A percentile compares a stretch with the other conserved stretches of the same genome.
These are phyloP conservation scores for Wakefieldia striispora DNA, from an alignment of 768 basidiomycete genomes.

Conservation along the genomic window DNA sequence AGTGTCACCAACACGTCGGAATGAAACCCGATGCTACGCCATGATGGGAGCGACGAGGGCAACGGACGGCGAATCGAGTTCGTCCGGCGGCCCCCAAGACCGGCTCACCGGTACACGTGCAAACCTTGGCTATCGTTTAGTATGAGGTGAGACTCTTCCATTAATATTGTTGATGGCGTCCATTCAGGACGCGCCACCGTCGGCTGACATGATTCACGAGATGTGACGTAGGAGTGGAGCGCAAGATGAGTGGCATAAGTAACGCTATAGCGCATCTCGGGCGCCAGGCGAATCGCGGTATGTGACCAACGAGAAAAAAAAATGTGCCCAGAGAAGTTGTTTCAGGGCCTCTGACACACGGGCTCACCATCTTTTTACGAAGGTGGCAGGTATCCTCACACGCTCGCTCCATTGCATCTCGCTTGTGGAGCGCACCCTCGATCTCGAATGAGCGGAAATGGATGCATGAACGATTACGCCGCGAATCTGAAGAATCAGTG, in stretches of 20 bases:
- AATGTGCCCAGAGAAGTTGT: not conserved
- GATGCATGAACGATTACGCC: slow-evolving; percentile 8
- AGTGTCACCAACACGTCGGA: not conserved
- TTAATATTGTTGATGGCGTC: not conserved
- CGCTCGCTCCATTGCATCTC: slow-evolving; percentile 13
- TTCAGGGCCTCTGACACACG: not conserved
- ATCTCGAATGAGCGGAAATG: slow-evolving; percentile 15
- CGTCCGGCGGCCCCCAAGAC: not conserved
- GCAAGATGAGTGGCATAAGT: slow-evolving; percentile 9
- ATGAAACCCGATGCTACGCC: not conserved
- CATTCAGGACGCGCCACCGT: not conserved
- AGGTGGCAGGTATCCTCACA: slow-evolving; percentile 9
- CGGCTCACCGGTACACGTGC: not conserved
- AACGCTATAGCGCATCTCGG: slow-evolving; percentile 2
- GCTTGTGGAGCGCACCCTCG: slow-evolving; percentile 8
- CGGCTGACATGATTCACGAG: too few species aligned
- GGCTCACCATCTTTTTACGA: too few species aligned
- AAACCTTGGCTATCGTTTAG: not conserved
- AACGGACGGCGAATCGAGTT: not conserved
- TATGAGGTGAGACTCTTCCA: not conserved
- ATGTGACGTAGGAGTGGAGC: slow-evolving; percentile 10
- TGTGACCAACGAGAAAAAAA: too few species aligned
- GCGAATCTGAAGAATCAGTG: slow-evolving; percentile 11
- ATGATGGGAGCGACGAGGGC: too few species aligned
- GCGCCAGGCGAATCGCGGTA: not conserved